Evolutionary conservation across 129 eudicot genomes (phyloP).

Genomic region (Kitagawia praeruptora): DNA sequence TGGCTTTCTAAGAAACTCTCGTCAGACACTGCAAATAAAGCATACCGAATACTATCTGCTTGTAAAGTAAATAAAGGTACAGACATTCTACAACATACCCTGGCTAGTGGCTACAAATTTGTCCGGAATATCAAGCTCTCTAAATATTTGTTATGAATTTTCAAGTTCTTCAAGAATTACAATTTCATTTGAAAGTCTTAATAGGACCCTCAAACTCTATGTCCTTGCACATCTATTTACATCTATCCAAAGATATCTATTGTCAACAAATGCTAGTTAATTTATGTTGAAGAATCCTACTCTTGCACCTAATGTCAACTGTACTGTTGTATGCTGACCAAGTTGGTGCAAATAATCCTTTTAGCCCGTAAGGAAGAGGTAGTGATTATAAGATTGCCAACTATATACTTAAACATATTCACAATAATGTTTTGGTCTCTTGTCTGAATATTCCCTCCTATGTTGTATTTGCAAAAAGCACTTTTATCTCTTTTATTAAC

Average conservation of each 20-base stretch:
- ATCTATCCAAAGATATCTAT: background rate
- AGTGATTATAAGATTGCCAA: background rate
- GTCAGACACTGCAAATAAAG: constrained; percentile 57
- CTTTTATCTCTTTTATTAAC: background rate
- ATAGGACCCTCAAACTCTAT: background rate
- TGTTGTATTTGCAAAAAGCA: background rate
- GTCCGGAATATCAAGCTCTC: background rate
- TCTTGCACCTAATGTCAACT: background rate
- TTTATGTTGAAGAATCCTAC: background rate
- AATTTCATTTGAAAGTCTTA: background rate
- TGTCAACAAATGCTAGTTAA: background rate
- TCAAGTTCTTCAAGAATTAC: background rate
- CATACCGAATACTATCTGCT: constrained; percentile 64
- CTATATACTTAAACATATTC: background rate
- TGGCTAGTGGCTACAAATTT: background rate
- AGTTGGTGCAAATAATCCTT: background rate
- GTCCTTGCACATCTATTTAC: background rate
- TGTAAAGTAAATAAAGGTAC: constrained; percentile 94
- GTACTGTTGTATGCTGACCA: background rate
- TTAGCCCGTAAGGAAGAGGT: background rate
- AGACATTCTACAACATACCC: background rate
- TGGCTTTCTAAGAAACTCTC: constrained; percentile 82
- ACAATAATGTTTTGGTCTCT: background rate
- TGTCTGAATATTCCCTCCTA: background rate
- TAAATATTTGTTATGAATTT: background rate